Conservation (phyloP, 2,329 filamentous ascomycete genomes). For the Penicillium sp. region DNA sequence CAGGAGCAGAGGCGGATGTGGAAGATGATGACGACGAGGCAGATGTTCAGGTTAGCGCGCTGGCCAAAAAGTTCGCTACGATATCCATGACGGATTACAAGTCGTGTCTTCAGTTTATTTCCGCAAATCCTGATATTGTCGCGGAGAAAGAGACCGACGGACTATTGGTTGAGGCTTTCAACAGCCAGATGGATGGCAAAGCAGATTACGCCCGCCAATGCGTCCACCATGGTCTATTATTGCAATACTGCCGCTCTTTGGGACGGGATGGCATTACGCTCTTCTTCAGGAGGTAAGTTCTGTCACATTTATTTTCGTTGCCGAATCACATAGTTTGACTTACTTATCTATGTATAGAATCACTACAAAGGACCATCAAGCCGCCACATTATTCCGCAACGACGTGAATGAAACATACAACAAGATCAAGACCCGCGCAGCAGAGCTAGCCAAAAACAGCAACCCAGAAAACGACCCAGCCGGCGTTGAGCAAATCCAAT, state of each 20-base stretch:
- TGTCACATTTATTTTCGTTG: background rate
- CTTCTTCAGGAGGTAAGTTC: conserved; percentile 78
- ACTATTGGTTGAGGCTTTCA: conserved; percentile 85
- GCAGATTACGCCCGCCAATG: conserved; percentile 76
- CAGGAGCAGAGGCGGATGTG: conserved; percentile 55
- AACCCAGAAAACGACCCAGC: conserved; percentile 50
- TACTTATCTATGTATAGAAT: conserved; percentile 47
- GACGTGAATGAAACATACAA: conserved; percentile 86
- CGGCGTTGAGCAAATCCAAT: conserved; percentile 91
- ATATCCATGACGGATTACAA: conserved; percentile 74
- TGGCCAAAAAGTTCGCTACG: conserved; percentile 75
- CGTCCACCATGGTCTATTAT: conserved; percentile 85
- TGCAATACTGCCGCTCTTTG: conserved; percentile 92
- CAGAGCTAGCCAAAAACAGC: conserved; percentile 64
- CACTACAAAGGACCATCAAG: conserved; percentile 83
- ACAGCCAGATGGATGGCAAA: conserved; percentile 72
- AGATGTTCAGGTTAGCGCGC: conserved; percentile 68
- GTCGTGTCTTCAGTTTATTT: conserved; percentile 70
- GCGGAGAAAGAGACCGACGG: conserved; percentile 86
- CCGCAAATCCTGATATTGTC: conserved; percentile 72
- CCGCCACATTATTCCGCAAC: conserved; percentile 83
- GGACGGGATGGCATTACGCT: conserved; percentile 82
- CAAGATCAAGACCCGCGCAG: conserved; percentile 71
- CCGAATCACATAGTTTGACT: background rate
- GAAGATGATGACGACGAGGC: conserved; percentile 59